Percentiles rank a stretch among this genome's conserved stretches.
These are phyloP conservation scores for Melastoma malabathricum DNA, from an alignment of 345 rosid genomes.

Conservation along the genomic window DNA sequence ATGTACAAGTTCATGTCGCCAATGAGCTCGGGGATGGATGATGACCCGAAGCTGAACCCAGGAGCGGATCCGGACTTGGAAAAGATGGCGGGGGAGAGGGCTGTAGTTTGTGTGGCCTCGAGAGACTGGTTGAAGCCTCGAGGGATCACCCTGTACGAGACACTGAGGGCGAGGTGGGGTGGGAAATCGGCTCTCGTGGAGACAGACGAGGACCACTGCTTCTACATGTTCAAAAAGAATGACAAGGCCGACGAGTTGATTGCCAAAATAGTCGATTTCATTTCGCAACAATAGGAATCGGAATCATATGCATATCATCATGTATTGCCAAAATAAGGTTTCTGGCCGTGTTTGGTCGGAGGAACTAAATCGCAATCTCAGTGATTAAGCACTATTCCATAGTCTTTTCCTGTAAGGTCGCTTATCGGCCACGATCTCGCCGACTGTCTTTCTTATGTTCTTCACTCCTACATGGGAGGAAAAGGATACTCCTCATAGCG, in stretches of 20 bases:
- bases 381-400: no score
- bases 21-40: conserved; percentile 8
- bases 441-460: no score
- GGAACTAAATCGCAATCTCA: no score
- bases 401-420: no score
- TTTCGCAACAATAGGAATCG: neutral
- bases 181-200: conserved; percentile 20
- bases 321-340: neutral
- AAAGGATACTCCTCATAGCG: no score
- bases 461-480: no score
- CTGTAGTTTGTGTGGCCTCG: conserved; percentile 13
- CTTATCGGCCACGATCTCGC: no score
- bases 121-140: conserved; percentile 9
- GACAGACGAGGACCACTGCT: conserved; percentile 18
- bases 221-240: conserved; percentile 13
- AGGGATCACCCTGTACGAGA: conserved; percentile 15
- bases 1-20: conserved; percentile 28
- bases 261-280: conserved; percentile 10
- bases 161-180: conserved; percentile 17
- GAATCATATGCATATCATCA: neutral
- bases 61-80: conserved; percentile 14
- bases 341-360: neutral
- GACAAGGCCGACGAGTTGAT: conserved; percentile 13
- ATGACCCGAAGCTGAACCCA: conserved; percentile 28
- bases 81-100: conserved; percentile 13